Conservation (phyloP, 1,139 yeast genomes). For the Geotrichum candidum region DNA sequence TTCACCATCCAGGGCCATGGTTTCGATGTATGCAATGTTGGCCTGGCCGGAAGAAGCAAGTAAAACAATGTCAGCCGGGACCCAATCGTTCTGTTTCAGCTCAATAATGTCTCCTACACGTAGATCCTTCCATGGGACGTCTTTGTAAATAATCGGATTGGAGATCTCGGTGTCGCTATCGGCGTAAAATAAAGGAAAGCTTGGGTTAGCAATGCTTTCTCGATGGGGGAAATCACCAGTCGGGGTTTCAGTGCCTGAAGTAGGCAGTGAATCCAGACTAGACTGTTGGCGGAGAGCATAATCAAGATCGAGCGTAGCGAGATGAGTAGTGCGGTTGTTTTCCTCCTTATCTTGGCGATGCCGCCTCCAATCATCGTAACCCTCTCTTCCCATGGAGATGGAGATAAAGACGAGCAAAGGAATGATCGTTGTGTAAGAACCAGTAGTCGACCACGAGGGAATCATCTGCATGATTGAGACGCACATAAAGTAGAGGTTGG, state of each 20-base stretch:
- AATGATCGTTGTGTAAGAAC: conserved; percentile 88
- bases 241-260: neutral
- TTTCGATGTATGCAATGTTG: conserved; percentile 79
- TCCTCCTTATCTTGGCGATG: conserved; percentile 83
- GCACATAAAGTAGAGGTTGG: conserved; percentile 76
- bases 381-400: conserved; percentile 90
- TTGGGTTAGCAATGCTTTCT: neutral
- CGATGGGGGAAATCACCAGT: neutral
- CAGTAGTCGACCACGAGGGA: conserved; percentile 97
- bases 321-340: conserved; percentile 54
- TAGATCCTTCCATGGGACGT: conserved; percentile 62
- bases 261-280: conserved; percentile 18
- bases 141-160: conserved; percentile 32
- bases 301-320: conserved; percentile 27
- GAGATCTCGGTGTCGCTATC: conserved; percentile 8
- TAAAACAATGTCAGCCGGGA: conserved; percentile 83
- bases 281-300: conserved; percentile 5
- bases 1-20: conserved; percentile 97
- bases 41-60: conserved; percentile 60
- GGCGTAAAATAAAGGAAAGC: conserved; percentile 9
- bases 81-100: conserved; percentile 76
- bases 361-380: conserved; percentile 84
- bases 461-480: conserved; percentile 93
- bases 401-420: conserved; percentile 82
- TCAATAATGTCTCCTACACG: conserved; percentile 79